A percentile compares a stretch with the other conserved stretches of the same genome.
These are phyloP conservation scores for Colletotrichum tropicale DNA, from an alignment of 2,329 filamentous ascomycete genomes.

Conservation along the genomic window DNA sequence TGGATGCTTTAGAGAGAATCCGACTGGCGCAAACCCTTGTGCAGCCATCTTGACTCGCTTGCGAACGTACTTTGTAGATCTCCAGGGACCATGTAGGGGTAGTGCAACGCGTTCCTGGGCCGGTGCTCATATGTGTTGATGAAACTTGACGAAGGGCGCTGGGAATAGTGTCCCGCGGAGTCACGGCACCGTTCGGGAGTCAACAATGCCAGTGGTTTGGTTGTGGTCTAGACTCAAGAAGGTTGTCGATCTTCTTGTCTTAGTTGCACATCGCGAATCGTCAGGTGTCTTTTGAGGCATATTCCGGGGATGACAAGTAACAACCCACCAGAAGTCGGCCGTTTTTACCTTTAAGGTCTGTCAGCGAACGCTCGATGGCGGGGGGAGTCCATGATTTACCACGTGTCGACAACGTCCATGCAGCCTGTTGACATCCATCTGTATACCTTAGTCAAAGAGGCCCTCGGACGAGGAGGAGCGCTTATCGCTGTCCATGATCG, in stretches of 20 bases:
- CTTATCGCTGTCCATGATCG: background rate
- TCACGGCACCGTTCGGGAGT: background rate
- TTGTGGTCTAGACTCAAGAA: background rate
- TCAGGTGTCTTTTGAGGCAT: background rate
- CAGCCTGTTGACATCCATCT: background rate
- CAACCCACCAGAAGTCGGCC: background rate
- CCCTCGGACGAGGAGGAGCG: background rate
- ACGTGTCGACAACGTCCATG: background rate
- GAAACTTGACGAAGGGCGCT: background rate
- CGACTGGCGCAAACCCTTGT: background rate
- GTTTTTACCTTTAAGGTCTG: background rate
- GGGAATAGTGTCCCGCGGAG: background rate
- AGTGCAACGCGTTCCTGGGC: background rate
- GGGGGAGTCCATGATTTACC: background rate
- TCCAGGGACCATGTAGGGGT: background rate
- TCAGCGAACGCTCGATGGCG: background rate
- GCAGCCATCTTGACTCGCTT: conserved; percentile 1
- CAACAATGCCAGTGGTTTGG: background rate
- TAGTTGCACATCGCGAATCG: conserved; percentile 2
- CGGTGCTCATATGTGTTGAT: background rate
- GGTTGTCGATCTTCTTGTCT: conserved; percentile 2
- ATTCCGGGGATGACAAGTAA: background rate
- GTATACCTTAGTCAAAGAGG: background rate
- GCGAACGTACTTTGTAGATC: background rate
- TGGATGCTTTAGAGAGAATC: background rate